Base-by-base conservation (phyloP, 116 monocot genomes). In the Cymodocea nodosa region DNA sequence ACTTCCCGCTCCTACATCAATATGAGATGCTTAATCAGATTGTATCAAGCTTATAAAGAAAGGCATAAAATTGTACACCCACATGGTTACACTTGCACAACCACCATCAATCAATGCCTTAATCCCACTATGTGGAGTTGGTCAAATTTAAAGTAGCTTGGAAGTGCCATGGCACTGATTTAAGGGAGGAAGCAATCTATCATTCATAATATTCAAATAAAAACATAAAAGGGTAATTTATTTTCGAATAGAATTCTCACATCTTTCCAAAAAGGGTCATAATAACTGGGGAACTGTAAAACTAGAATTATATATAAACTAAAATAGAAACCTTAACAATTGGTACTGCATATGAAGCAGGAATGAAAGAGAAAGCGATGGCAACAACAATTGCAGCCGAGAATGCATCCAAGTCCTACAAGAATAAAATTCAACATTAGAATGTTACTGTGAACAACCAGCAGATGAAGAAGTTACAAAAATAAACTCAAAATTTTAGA, bases 401-500 rank as follows among this genome's bases (percentile, higher is more conserved):
- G 67, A 93, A 93, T n/a, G 93, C 93, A 80, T 93, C 93, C 74
- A 93, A 74, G 84, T 93, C 93, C 93, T 93, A 68, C 44, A 81
- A 63, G n/a, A 37, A 24, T 7, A 66, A 15, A 4, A 48, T 15
- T 63, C 48, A 13, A 19, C 10, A 17, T 56, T 7, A 56, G 56
- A 56, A 22, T 2, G 23, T 56, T 44, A 12, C 44, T 6, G 8
- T 12, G 2, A 44, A 44, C 44, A 44, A 44, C 44, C 9, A 44
- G 44, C 44, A 4, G 44, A 8, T 10, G 12, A 44, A 44, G 12
- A 44, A 44, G 44, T 8, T 44, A 44, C 44, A 44, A 12, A 44
- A 44, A 44, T 10, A 44, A 8, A 44, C 7, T 44, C 44, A 44
- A 6, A 1, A 30, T 30, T 30, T 30, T 30, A 30, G 30, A 30